phyloP scores from a whole-genome alignment of 2,329 filamentous ascomycete genomes.

The Leptodontidium sp. region DNA sequence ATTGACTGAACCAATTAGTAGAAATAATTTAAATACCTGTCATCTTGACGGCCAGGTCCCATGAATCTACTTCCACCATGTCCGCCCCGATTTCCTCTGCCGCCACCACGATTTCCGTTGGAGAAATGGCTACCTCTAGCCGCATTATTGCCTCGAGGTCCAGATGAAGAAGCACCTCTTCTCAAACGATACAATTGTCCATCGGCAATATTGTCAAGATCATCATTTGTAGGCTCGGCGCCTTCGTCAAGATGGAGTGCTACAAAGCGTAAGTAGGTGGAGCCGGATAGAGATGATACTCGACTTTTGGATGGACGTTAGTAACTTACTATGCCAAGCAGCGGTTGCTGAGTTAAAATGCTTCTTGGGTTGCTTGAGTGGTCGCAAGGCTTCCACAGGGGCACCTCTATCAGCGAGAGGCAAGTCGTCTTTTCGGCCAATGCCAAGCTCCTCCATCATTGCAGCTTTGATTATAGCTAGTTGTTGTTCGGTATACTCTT shows the following conservation, averaged over 20 bases:
- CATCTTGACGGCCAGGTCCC: neutral
- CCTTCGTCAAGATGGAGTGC: constrained; percentile 39
- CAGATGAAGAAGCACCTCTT: constrained; percentile 24
- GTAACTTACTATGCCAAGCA: constrained; percentile 39
- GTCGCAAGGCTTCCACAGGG: neutral
- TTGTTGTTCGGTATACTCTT: constrained; percentile 1
- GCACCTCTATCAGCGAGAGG: constrained; percentile 38
- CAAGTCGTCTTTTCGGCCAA: constrained; percentile 39
- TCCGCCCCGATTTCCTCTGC: constrained; percentile 8
- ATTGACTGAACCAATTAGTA: neutral
- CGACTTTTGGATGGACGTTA: neutral
- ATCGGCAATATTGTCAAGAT: constrained; percentile 41
- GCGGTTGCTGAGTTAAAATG: constrained; percentile 17
- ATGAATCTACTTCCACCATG: neutral
- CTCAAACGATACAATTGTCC: constrained; percentile 43
- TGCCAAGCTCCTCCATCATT: constrained; percentile 43
- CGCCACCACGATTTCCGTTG: constrained; percentile 6
- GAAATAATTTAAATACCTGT: neutral
- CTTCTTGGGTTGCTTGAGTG: constrained; percentile 5
- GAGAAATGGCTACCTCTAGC: constrained; percentile 16
- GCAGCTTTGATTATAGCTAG: constrained; percentile 15
- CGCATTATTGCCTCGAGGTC: constrained; percentile 16
- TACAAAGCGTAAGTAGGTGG: constrained; percentile 27
- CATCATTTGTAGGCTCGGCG: constrained; percentile 31
- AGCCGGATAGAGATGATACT: too few relatives aligned